Evolutionary conservation across 179 eudicot species (phyloP).

Genomic region (Carnegiea gigantea): DNA sequence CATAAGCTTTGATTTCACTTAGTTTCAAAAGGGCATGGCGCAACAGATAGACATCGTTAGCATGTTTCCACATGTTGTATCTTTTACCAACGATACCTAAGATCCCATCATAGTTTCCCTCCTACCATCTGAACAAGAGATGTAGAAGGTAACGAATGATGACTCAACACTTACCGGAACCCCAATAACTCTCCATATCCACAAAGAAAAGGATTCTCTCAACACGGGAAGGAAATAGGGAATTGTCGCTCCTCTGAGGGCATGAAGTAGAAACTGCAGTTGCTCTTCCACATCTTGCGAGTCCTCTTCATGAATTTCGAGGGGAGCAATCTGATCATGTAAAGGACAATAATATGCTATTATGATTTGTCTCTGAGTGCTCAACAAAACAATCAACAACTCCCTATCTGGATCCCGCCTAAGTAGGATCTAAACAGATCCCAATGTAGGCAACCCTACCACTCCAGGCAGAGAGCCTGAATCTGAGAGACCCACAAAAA

Average conservation of each 20-base stretch:
- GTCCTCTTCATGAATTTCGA: constrained; percentile 63
- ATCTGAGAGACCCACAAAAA: no score
- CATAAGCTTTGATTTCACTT: no score
- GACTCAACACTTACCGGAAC: constrained; percentile 51
- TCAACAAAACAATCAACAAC: neutral
- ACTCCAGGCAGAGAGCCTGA: no score
- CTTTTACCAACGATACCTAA: neutral
- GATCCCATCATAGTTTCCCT: neutral
- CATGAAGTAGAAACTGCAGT: constrained; percentile 63
- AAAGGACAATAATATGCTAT: neutral
- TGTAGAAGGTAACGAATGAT: neutral
- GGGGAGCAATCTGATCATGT: constrained; percentile 79
- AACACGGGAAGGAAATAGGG: constrained; percentile 54
- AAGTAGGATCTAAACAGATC: no score
- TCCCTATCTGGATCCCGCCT: no score
- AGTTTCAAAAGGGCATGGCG: no score
- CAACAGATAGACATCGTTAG: no score
- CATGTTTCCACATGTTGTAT: neutral
- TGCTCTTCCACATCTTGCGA: constrained; percentile 82
- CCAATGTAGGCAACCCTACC: no score
- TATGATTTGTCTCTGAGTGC: neutral
- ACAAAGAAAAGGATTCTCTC: constrained; percentile 67
- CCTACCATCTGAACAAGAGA: neutral
- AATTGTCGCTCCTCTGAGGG: constrained; percentile 50
- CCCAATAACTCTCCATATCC: constrained; percentile 81